phyloP scores from a whole-genome alignment of 306 rosid species.

The Cyamopsis tetragonoloba region DNA sequence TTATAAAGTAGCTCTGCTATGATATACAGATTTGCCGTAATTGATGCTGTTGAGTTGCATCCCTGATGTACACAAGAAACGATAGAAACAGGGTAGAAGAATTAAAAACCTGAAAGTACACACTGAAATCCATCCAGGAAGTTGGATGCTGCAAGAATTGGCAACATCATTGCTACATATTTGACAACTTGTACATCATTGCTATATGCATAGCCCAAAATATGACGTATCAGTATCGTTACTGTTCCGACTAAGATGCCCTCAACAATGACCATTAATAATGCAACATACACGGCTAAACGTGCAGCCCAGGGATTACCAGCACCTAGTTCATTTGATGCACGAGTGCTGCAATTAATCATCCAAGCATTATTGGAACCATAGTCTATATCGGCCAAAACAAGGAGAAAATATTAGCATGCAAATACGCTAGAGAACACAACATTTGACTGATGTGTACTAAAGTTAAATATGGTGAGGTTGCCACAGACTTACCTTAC shows the following conservation, averaged over 20 bases:
- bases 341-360: constrained; percentile 45
- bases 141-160: constrained; percentile 50
- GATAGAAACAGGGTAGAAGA: neutral
- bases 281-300: constrained; percentile 45
- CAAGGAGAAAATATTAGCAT: neutral
- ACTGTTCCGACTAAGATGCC: constrained; percentile 36
- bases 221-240: constrained; percentile 45
- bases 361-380: neutral
- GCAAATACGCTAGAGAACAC: neutral
- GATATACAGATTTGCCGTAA: no score
- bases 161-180: constrained; percentile 57
- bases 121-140: constrained; percentile 59
- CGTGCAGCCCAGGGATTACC: constrained; percentile 48
- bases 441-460: neutral
- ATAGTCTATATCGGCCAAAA: neutral
- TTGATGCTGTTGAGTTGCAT: no score
- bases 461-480: neutral
- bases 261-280: constrained; percentile 42
- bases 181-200: constrained; percentile 49
- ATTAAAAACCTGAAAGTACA: constrained; percentile 54
- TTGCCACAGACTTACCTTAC: constrained; percentile 45
- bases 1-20: no score
- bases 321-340: constrained; percentile 77
- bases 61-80: neutral
- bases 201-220: constrained; percentile 68